Evolutionary conservation across 1,284 basidiomycete genomes (phyloP), one percentile per base, ranked within the genome.

Genomic region (Pholiota adiposa): DNA sequence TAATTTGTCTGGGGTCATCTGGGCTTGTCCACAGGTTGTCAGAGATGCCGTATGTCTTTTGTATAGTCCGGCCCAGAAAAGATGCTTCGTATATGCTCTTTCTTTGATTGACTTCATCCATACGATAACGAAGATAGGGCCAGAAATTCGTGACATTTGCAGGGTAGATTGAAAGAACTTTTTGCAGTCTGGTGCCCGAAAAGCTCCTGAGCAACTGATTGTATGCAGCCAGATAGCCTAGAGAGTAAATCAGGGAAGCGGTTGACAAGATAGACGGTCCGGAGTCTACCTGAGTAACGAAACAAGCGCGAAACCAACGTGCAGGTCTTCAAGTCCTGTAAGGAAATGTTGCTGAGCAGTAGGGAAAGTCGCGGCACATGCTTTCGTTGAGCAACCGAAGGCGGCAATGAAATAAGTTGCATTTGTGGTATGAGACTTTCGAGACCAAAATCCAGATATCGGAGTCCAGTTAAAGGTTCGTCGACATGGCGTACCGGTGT

Each of bases 211-310:
- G 63, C 11, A 91, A 76, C 34, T 81, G 77, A 54, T 77, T 70
- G 11, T 68, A 67, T 0, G 89, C 87, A 7, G 88, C 87, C 2
- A 88, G 75, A 69, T 87, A 88, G 6, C 83, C 89, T 91, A 23
- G 27, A 41, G 21, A 41, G 16, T 7, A 23, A 40, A 40, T n/a
- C n/a, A n/a, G n/a, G n/a, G n/a, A n/a, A n/a, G n/a, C n/a, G n/a
- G 9, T 9, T 27, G 16, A 25, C 11, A 44, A 49, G n/a, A 34
- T 2, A 36, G 31, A 33, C 12, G 14, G 14, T 14, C 6, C 16
- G 36, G 33, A 25, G 25, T 38, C 27, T 54, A 86, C 88, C 84
- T 72, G 88, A 85, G 70, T 90, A 90, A 57, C 88, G 82, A 69
- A 90, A 82, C 51, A 81, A 75, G 50, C 82, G 80, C 12, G 85